Conservation (phyloP, 352 stramenopile genomes). For the Globisporangium alternatum region DNA sequence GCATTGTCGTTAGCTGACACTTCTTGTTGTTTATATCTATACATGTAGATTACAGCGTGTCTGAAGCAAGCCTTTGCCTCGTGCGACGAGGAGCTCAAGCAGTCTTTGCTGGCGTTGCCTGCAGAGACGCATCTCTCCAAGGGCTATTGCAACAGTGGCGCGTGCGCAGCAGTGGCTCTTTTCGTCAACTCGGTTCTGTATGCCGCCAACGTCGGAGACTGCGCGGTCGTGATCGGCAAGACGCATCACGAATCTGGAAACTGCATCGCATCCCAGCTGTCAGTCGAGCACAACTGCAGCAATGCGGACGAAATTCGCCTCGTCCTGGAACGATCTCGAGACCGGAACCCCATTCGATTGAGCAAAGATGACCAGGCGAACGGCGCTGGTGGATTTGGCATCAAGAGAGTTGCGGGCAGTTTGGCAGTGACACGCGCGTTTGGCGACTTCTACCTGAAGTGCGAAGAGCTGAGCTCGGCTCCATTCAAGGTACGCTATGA, state of each 20-base stretch:
- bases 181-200: conserved; percentile 72
- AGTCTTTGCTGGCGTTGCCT: conserved; percentile 43
- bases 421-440: conserved; percentile 91
- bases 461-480: conserved; percentile 84
- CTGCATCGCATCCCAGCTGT: conserved; percentile 33
- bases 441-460: conserved; percentile 94
- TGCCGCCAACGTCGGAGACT: conserved; percentile 91
- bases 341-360: conserved; percentile 83
- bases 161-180: conserved; percentile 58
- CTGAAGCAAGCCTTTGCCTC: conserved; percentile 40
- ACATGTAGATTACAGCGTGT: conserved; percentile 13
- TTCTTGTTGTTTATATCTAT: not conserved
- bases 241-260: conserved; percentile 33
- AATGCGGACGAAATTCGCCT: conserved; percentile 51
- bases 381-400: conserved; percentile 62
- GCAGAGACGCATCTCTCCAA: conserved; percentile 45
- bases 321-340: conserved; percentile 58
- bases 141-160: conserved; percentile 69
- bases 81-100: conserved; percentile 60
- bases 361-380: conserved; percentile 90
- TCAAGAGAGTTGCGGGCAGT: conserved; percentile 90
- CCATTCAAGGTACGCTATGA: conserved; percentile 86
- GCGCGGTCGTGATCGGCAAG: conserved; percentile 83
- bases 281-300: conserved; percentile 56
- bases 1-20: not conserved